These are phyloP conservation scores for Bipolaris gigantea DNA, from an alignment of 2,329 filamentous ascomycete species.

Conservation along the genomic window DNA sequence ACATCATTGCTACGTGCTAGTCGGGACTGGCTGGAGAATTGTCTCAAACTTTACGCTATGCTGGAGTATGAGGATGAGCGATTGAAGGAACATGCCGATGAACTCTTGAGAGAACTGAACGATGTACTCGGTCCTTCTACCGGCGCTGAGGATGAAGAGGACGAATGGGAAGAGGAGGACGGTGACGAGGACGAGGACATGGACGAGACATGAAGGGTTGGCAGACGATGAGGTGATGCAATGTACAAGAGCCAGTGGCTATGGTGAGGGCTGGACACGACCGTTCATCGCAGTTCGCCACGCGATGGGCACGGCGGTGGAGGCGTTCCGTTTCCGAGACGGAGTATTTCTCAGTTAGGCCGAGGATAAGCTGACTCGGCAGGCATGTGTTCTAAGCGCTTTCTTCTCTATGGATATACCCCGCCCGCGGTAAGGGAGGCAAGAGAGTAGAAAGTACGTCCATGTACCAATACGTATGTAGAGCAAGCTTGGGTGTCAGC, in stretches of 20 bases:
- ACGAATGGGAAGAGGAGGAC: conserved; percentile 47
- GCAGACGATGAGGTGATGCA: conserved; percentile 9
- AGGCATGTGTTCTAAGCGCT: not conserved
- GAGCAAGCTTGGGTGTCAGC: not conserved
- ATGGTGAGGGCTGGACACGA: not conserved
- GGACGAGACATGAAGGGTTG: conserved; percentile 38
- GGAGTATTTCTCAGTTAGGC: not conserved
- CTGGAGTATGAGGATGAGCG: conserved; percentile 86
- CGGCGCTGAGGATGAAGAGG: conserved; percentile 49
- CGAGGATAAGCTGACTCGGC: not conserved
- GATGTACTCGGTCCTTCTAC: conserved; percentile 48
- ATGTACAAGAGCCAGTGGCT: not conserved
- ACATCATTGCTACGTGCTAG: conserved; percentile 70
- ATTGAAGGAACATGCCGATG: conserved; percentile 72
- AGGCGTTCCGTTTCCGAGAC: not conserved
- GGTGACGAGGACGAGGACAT: conserved; percentile 36
- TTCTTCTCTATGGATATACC: not conserved
- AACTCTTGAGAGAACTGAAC: conserved; percentile 62
- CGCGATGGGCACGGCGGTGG: not conserved
- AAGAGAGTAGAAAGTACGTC: too few species aligned
- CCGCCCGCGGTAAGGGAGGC: not conserved
- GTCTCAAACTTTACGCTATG: conserved; percentile 73
- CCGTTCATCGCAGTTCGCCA: not conserved
- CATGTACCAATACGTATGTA: too few species aligned
- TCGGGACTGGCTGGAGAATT: conserved; percentile 79